A percentile compares a stretch with the other conserved stretches of the same genome.
phyloP scores from a whole-genome alignment of 73 alveolate species.

The Paramecium pentaurelia region DNA sequence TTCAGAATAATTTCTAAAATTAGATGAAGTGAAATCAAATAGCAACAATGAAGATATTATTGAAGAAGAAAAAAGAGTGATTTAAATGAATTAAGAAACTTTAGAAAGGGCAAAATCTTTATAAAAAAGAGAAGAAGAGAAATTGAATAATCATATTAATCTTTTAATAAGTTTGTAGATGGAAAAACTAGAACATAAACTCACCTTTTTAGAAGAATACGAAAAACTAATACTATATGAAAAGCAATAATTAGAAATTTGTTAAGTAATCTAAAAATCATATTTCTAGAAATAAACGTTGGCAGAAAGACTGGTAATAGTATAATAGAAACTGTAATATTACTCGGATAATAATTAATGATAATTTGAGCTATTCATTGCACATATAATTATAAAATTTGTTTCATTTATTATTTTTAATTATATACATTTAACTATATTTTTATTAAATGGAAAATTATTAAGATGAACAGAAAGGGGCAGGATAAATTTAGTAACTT shows the following conservation, averaged over 20 bases:
- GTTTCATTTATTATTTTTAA: neutral
- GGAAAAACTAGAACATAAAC: slow-evolving; percentile 50
- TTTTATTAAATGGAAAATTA: neutral
- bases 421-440: neutral
- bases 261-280: neutral
- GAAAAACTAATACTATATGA: slow-evolving; percentile 56
- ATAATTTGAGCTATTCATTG: neutral
- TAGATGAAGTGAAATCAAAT: neutral
- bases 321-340: neutral
- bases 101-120: slow-evolving; percentile 42
- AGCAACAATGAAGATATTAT: neutral
- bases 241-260: slow-evolving; percentile 24
- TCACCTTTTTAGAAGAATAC: slow-evolving; percentile 49
- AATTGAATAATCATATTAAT: slow-evolving; percentile 33
- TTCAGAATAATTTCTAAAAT: neutral
- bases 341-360: slow-evolving; percentile 7
- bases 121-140: slow-evolving; percentile 49
- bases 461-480: neutral
- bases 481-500: neutral
- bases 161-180: slow-evolving; percentile 33
- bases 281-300: neutral
- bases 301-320: slow-evolving; percentile 20
- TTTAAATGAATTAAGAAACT: slow-evolving; percentile 29
- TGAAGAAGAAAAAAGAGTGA: slow-evolving; percentile 17
- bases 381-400: neutral